phyloP scores from a whole-genome alignment of 1,284 basidiomycete genomes.

The Ustilago vetiveriae region DNA sequence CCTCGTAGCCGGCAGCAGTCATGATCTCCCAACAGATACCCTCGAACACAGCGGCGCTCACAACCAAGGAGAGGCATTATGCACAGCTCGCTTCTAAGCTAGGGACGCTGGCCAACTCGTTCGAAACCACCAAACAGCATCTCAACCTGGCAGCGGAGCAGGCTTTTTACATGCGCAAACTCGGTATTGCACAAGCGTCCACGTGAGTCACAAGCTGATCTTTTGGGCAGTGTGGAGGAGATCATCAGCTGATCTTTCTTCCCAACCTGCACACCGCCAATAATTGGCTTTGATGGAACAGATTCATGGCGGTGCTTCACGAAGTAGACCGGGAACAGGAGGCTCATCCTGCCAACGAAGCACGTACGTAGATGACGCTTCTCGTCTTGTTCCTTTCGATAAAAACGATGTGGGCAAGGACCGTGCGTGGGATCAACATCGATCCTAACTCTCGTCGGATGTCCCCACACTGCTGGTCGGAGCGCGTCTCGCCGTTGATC shows the following conservation, averaged over 20 bases:
- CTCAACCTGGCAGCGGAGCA: constrained; percentile 43
- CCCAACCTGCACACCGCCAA: too few relatives aligned
- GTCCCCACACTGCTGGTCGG: too few relatives aligned
- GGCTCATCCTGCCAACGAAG: constrained; percentile 13
- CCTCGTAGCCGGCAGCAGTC: not conserved
- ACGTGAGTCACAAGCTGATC: constrained; percentile 24
- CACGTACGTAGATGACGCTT: constrained; percentile 10
- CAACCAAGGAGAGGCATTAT: constrained; percentile 46
- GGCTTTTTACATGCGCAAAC: constrained; percentile 48
- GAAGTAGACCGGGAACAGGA: constrained; percentile 38
- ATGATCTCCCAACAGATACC: constrained; percentile 29
- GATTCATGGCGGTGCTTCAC: constrained; percentile 43
- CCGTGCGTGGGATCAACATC: too few relatives aligned
- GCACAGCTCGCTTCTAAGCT: constrained; percentile 44
- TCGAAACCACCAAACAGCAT: constrained; percentile 40
- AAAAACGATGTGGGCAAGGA: too few relatives aligned
- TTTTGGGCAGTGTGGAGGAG: too few relatives aligned
- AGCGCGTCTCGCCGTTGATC: too few relatives aligned
- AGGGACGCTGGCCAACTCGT: constrained; percentile 29
- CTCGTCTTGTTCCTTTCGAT: too few relatives aligned
- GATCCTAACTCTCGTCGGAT: too few relatives aligned
- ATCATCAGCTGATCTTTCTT: too few relatives aligned
- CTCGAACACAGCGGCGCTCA: constrained; percentile 13
- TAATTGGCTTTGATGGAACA: too few relatives aligned
- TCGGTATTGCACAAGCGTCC: constrained; percentile 47